Evolutionary conservation across 2,329 filamentous ascomycete species (phyloP).

Genomic region (Colletotrichum sp.): DNA sequence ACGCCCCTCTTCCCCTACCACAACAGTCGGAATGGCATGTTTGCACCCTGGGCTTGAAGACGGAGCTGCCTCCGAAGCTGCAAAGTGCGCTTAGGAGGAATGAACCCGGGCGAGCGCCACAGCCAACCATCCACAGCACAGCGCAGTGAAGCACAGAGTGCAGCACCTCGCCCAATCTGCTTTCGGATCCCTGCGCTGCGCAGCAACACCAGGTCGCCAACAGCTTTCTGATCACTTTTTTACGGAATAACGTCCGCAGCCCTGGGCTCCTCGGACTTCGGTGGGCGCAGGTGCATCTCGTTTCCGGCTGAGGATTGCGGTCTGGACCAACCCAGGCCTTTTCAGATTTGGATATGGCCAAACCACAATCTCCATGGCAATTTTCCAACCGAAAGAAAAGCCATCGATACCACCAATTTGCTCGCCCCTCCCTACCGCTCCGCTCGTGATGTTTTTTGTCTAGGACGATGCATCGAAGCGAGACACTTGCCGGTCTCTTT

Average conservation of each 20-base stretch:
- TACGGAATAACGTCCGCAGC: background rate
- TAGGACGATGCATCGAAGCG: background rate
- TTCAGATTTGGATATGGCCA: background rate
- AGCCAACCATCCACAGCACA: background rate
- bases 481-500: background rate
- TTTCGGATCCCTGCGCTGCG: background rate
- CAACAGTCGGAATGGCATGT: slow-evolving; percentile 14
- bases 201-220: background rate
- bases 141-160: background rate
- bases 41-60: slow-evolving; percentile 2
- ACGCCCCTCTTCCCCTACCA: background rate
- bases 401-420: background rate
- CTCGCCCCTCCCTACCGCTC: background rate
- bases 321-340: background rate
- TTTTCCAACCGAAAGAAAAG: background rate
- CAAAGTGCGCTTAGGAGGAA: background rate
- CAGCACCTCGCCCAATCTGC: background rate
- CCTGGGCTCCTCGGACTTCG: background rate
- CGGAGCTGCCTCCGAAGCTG: slow-evolving; percentile 19
- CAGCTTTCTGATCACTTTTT: background rate
- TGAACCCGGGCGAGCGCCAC: background rate
- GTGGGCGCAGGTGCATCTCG: background rate
- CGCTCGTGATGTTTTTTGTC: background rate
- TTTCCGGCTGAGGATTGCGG: background rate
- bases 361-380: background rate